These are phyloP conservation scores for Fragosphaeria purpurea DNA, from an alignment of 2,329 filamentous ascomycete genomes.

Conservation along the genomic window DNA sequence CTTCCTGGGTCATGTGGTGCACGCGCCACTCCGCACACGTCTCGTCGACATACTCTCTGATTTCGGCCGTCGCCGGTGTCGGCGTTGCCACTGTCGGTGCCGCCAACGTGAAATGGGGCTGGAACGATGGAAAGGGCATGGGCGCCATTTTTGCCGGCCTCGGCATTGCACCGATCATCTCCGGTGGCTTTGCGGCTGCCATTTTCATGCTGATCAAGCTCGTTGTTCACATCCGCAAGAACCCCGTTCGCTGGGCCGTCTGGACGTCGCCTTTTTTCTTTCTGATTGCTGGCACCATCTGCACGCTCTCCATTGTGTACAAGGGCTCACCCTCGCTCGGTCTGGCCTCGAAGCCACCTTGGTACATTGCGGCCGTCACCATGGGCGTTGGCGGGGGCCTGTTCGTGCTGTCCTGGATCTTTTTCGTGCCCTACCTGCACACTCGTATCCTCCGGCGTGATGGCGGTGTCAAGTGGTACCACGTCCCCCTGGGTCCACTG, in stretches of 20 bases:
- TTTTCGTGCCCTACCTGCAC: constrained; percentile 65
- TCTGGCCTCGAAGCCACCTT: constrained; percentile 54
- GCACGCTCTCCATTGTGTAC: constrained; percentile 69
- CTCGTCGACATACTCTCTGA: constrained; percentile 62
- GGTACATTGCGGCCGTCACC: constrained; percentile 58
- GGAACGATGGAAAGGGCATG: constrained; percentile 57
- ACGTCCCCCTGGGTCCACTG: constrained; percentile 52
- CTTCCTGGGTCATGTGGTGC: constrained; percentile 72
- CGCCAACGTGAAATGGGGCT: constrained; percentile 55
- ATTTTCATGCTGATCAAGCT: constrained; percentile 67
- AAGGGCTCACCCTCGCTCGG: constrained; percentile 64
- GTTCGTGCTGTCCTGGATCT: constrained; percentile 48
- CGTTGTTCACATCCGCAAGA: constrained; percentile 59
- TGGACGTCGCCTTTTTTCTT: constrained; percentile 68
- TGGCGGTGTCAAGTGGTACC: constrained; percentile 51
- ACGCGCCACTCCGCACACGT: constrained; percentile 64
- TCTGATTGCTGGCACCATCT: constrained; percentile 63
- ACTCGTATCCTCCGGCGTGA: constrained; percentile 60
- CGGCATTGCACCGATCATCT: constrained; percentile 59
- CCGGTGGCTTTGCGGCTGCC: constrained; percentile 52
- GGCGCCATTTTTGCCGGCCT: constrained; percentile 64
- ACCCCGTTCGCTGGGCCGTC: constrained; percentile 63
- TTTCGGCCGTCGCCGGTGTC: constrained; percentile 59
- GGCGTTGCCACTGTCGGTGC: constrained; percentile 58
- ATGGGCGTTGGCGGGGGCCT: constrained; percentile 54